Base-by-base conservation (phyloP, 495 filamentous ascomycete genomes). In the Penicillium pancosmium region DNA sequence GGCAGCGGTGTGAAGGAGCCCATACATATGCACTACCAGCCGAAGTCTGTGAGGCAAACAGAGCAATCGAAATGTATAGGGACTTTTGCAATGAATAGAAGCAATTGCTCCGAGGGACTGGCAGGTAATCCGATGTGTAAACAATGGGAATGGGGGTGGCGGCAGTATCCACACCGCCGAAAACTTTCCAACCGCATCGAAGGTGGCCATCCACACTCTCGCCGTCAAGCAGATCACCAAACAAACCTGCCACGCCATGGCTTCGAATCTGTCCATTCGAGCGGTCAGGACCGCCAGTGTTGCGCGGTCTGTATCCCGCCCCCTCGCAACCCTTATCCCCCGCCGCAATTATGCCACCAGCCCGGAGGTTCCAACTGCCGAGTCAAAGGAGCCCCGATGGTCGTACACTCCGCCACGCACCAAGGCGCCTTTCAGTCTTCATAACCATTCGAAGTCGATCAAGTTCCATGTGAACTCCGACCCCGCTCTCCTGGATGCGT, bases 381-480 rank as follows among this genome's bases (percentile, higher is more conserved):
- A 75, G 40, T 59, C 70, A 59, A 70, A 82, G 57, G 71, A 77
- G 46, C 92, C 91, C 40, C 84, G 91, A 77, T 97, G 92, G 92
- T 79, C 87, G 16, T 84, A 88, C 69, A 96, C 92, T 13, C 93
- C 93, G 21, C 79, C 84, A 55, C 76, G 78, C 50, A 90, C 93
- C 84, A 86, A 85, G 67, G 89, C 88, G 2, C 90, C 91, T n/a
- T 77, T 90, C 79, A 75, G 73, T 59, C 67, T 81, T 41, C 70
- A 67, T 27, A 56, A 71, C 27, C 77, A 84, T 66, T 68, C 73
- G 56, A 82, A 72, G 73, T 72, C 72, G 76, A 69, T 65, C 19
- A 61, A 73, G 11, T 95, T 83, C 78, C 62, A 68, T 36, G 85
- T 90, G 72, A 98, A 99, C 73, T 78, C 86, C 5, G 84, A 93